Evolutionary conservation across 164 flowering plant species (phyloP), one percentile per base, ranked within the genome.

Genomic region (Sextonia rubra): DNA sequence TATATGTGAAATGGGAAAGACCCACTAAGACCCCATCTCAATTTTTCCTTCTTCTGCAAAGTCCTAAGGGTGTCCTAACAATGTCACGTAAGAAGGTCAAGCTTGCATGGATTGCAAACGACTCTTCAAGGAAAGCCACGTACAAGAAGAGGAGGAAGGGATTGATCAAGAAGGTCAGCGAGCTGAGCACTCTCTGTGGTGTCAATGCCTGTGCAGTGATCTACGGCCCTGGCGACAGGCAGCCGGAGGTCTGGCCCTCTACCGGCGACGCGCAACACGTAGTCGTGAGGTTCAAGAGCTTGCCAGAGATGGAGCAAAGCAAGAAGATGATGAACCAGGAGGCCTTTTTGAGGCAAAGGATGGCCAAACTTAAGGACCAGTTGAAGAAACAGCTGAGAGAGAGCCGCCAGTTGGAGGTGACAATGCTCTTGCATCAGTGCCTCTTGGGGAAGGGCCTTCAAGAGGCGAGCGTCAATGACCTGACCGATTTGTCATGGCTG

Each of bases 281-380:
- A 22, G 25, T 87, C 7, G 37, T 80, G 0, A 65, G 75, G 68
- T 91, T 87, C 79, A 84, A 74, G 71, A 74, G 66, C 72, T 71
- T 88, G 87, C 88, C 94, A 0, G 88, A 85, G 77, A 80, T 83
- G 85, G 93, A 90, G 60, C 88, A 90, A 55, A 75, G 82, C 82
- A 88, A 88, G 85, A 91, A 91, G 71, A 90, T 87, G 92, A 80
- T 88, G 78, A 85, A 84, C 74, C 91, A 87, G 32, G 94, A 88
- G 68, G 80, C 77, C 12, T 88, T 85, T 74, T 74, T 91, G 1
- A 60, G 83, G 66, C 86, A 85, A 6, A 71, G 87, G 77, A 79
- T 88, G 3, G 12, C 71, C 0, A 90, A 87, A 65, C 77, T 84
- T 25, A 75, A 63, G 27, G 90, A 88, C 11, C 91, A 88, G 61